phyloP scores from a whole-genome alignment of 2,329 filamentous ascomycete species.

The Coniochaeta sp. region DNA sequence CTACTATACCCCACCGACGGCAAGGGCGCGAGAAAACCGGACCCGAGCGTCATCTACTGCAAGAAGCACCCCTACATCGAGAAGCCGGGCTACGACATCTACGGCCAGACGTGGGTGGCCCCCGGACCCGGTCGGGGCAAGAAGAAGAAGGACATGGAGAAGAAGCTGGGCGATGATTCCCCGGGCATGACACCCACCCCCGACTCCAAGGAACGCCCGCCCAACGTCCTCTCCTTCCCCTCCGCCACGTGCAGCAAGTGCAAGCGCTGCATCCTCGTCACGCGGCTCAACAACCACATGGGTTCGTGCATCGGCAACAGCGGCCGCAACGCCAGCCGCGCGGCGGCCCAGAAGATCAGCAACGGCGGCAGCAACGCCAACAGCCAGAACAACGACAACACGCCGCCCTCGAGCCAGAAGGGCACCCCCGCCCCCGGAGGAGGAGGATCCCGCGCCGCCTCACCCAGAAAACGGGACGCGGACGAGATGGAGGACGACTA shows the following conservation, averaged over 20 bases:
- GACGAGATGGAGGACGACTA: slow-evolving; percentile 48
- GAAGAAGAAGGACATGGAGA: slow-evolving; percentile 66
- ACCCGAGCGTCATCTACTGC: slow-evolving; percentile 67
- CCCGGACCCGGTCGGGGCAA: slow-evolving; percentile 64
- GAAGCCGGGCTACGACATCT: slow-evolving; percentile 70
- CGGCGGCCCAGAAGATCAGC: slow-evolving; percentile 56
- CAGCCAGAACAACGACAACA: slow-evolving; percentile 47
- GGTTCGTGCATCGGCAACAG: slow-evolving; percentile 61
- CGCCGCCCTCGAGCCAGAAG: slow-evolving; percentile 56
- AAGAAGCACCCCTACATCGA: slow-evolving; percentile 73
- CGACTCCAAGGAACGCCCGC: slow-evolving; percentile 44
- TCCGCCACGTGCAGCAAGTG: slow-evolving; percentile 62
- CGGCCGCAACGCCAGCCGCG: slow-evolving; percentile 54
- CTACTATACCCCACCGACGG: slow-evolving; percentile 67
- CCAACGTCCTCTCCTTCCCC: slow-evolving; percentile 57
- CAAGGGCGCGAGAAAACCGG: slow-evolving; percentile 56
- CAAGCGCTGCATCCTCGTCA: slow-evolving; percentile 58
- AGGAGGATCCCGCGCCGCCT: slow-evolving; percentile 44
- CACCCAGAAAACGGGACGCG: slow-evolving; percentile 50
- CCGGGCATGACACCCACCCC: slow-evolving; percentile 18
- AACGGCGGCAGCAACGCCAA: slow-evolving; percentile 41
- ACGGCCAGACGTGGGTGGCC: slow-evolving; percentile 73
- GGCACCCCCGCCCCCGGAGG: slow-evolving; percentile 51
- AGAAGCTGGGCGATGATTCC: slow-evolving; percentile 39
- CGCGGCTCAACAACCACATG: slow-evolving; percentile 61